Percentiles rank a stretch among this genome's conserved stretches.
phyloP scores from a whole-genome alignment of 306 rosid genomes.

The Gastrolobium villosum region DNA sequence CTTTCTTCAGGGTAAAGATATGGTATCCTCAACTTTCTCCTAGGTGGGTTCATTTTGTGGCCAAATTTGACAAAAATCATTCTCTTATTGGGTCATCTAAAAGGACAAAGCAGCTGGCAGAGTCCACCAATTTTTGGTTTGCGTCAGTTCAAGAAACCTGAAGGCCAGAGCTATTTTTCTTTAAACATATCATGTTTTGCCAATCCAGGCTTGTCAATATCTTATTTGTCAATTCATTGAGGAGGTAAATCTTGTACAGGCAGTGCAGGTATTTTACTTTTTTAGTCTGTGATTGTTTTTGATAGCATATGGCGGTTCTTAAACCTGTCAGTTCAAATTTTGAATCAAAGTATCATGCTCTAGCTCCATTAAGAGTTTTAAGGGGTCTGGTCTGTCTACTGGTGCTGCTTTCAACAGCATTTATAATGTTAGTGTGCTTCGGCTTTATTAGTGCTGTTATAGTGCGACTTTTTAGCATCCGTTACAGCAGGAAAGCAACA shows the following conservation, averaged over 20 bases:
- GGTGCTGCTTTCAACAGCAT: constrained; percentile 76
- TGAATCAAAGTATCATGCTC: constrained; percentile 41
- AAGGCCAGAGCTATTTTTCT: constrained; percentile 13
- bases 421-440: constrained; percentile 70
- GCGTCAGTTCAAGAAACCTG: constrained; percentile 37
- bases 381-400: constrained; percentile 74
- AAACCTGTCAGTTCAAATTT: constrained; percentile 41
- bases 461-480: constrained; percentile 67
- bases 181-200: not conserved
- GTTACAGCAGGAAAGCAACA: constrained; percentile 73
- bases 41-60: constrained; percentile 34
- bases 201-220: constrained; percentile 23
- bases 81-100: constrained; percentile 37
- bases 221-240: constrained; percentile 30
- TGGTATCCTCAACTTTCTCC: constrained; percentile 33
- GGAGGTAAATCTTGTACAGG: constrained; percentile 47
- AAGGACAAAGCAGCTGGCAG: constrained; percentile 25
- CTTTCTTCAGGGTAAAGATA: constrained; percentile 56
- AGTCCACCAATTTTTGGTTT: constrained; percentile 15
- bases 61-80: not conserved
- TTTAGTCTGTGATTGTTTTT: constrained; percentile 42
- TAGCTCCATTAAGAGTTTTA: constrained; percentile 60
- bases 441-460: constrained; percentile 68
- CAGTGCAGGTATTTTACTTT: constrained; percentile 36
- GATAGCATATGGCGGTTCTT: constrained; percentile 61